A percentile compares a stretch with the other conserved stretches of the same genome.
Conservation (phyloP, 805 yeast species). For the Trichomonascus vanleenenianus region DNA sequence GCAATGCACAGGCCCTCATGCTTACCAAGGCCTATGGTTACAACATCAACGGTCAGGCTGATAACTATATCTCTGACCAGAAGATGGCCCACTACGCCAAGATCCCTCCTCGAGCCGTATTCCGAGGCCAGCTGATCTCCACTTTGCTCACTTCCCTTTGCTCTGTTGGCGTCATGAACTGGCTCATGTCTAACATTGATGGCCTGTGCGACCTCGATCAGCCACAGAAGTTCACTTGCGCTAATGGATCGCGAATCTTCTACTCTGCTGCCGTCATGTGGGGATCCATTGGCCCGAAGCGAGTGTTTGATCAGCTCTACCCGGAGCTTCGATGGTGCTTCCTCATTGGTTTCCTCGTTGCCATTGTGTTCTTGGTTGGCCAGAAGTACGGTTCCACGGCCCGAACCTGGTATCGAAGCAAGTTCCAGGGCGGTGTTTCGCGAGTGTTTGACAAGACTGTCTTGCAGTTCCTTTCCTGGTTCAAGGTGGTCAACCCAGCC, state of each 20-base stretch:
- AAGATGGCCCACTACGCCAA: constrained; percentile 41
- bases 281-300: constrained; percentile 42
- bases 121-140: constrained; percentile 33
- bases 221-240: constrained; percentile 30
- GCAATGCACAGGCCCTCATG: constrained; percentile 47
- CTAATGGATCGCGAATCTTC: constrained; percentile 33
- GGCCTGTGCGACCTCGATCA: constrained; percentile 24
- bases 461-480: neutral
- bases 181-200: constrained; percentile 28
- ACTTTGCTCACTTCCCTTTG: constrained; percentile 33
- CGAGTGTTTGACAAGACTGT: neutral
- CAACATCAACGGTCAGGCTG: constrained; percentile 52
- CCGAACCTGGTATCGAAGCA: neutral
- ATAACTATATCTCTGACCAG: constrained; percentile 48
- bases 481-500: constrained; percentile 2
- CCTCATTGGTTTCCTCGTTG: constrained; percentile 13
- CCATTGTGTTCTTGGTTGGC: constrained; percentile 3
- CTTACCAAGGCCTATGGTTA: constrained; percentile 38
- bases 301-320: constrained; percentile 31
- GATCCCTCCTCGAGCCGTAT: constrained; percentile 36
- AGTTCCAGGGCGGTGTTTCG: neutral
- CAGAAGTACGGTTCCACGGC: neutral
- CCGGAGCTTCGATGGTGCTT: constrained; percentile 18
- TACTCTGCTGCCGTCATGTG: constrained; percentile 41
- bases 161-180: constrained; percentile 26